Evolutionary conservation across 208 protist genomes (phyloP).

Genomic region (Acanthamoeba sp.): DNA sequence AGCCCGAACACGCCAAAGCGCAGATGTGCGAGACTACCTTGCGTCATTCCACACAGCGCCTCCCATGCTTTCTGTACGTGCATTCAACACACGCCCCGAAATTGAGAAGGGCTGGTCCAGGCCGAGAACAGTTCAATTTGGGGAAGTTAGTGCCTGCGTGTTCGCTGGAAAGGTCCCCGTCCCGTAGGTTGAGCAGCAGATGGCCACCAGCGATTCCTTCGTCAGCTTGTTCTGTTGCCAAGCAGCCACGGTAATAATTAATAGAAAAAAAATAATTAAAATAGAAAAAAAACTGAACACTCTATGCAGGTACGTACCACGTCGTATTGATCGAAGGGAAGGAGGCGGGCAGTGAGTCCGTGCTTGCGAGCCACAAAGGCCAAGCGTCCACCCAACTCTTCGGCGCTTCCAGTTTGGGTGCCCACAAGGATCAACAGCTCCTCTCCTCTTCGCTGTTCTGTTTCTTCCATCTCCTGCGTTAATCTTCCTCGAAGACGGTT

Average conservation of each 20-base stretch:
- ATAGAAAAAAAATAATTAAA: not conserved
- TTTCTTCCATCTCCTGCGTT: not conserved
- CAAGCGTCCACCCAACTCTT: constrained; percentile 38
- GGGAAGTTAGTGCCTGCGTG: not conserved
- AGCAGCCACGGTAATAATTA: not conserved
- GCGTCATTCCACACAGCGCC: not conserved
- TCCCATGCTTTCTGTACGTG: constrained; percentile 13
- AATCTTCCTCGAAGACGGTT: too few relatives aligned
- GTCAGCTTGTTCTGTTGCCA: not conserved
- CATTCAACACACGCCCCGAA: too few relatives aligned
- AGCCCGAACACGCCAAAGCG: constrained; percentile 60
- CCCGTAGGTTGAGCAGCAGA: constrained; percentile 70
- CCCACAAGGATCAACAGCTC: constrained; percentile 48
- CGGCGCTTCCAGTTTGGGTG: not conserved
- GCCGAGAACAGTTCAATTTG: not conserved
- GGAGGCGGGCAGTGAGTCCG: not conserved
- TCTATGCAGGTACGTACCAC: not conserved
- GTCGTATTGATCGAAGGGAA: constrained; percentile 55
- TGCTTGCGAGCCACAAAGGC: constrained; percentile 10
- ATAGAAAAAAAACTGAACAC: not conserved
- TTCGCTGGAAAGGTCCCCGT: constrained; percentile 58
- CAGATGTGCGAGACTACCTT: not conserved
- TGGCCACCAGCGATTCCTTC: not conserved
- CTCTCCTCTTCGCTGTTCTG: not conserved
- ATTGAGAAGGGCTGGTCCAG: too few relatives aligned